Conservation (phyloP, 179 eudicot species). For the Camellia oleifera region DNA sequence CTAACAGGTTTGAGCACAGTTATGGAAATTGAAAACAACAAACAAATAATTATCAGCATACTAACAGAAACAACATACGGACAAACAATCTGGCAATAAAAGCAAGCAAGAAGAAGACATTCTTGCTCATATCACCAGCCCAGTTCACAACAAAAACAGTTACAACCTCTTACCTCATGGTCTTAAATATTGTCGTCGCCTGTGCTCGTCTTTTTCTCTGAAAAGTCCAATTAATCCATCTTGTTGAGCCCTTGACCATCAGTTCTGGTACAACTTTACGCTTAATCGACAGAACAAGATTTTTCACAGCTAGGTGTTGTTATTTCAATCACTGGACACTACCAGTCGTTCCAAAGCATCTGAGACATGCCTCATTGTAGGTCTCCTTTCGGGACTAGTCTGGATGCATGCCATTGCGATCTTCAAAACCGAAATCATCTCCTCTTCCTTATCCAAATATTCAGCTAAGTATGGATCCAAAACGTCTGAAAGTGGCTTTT, state of each 20-base stretch:
- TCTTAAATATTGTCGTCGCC: background rate
- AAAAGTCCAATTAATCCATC: conserved; percentile 5
- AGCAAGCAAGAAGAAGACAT: conserved; percentile 15
- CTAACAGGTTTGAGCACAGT: conserved; percentile 6
- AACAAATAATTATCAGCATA: too few relatives aligned
- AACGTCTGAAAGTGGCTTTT: conserved; percentile 75
- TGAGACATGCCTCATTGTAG: conserved; percentile 63
- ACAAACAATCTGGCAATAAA: conserved; percentile 18
- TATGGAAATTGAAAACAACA: background rate
- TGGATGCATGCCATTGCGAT: conserved; percentile 83
- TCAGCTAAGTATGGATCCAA: conserved; percentile 64
- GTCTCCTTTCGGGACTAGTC: conserved; percentile 78
- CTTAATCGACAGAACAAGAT: background rate
- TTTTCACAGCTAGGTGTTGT: background rate
- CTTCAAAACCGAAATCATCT: conserved; percentile 66
- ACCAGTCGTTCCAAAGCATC: conserved; percentile 60
- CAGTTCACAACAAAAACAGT: conserved; percentile 8
- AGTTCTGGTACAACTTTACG: background rate
- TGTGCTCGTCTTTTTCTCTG: background rate
- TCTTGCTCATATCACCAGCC: conserved; percentile 8
- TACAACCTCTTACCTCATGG: background rate
- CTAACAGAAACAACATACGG: conserved; percentile 12
- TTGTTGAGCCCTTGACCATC: background rate
- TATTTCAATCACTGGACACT: conserved; percentile 9
- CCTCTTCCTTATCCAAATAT: conserved; percentile 74